phyloP scores from a whole-genome alignment of 1,284 basidiomycete genomes.

The Schizophyllum amplum region DNA sequence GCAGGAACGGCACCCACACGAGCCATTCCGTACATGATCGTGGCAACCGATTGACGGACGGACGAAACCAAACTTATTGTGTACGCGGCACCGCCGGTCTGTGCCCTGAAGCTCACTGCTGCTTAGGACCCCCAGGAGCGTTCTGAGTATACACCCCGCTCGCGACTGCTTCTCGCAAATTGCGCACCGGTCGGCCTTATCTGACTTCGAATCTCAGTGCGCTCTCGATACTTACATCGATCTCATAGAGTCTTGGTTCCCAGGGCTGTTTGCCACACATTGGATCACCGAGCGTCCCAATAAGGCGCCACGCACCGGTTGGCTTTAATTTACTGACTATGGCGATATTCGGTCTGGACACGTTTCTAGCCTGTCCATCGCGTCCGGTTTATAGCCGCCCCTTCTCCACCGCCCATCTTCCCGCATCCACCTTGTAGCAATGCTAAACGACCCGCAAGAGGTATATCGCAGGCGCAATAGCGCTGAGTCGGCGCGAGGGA shows the following conservation, averaged over 20 bases:
- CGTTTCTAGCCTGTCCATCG: background rate
- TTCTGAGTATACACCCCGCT: background rate
- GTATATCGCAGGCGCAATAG: background rate
- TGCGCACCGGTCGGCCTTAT: background rate
- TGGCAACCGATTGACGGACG: background rate
- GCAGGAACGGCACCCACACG: too few species aligned
- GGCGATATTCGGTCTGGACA: background rate
- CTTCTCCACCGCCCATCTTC: background rate
- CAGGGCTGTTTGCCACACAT: too few species aligned
- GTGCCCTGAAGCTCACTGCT: background rate
- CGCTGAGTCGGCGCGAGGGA: background rate
- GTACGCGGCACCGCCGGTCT: background rate
- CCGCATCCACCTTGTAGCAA: background rate
- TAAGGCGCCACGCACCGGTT: background rate
- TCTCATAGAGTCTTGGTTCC: background rate
- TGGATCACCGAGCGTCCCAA: background rate
- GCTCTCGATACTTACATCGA: background rate
- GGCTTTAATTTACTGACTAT: background rate
- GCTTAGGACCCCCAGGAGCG: background rate
- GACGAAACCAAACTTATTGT: background rate
- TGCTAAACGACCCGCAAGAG: background rate
- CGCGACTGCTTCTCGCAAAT: background rate
- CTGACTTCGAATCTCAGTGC: background rate
- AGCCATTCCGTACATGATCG: background rate
- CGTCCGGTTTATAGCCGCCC: background rate